Percentiles rank a stretch among this genome's conserved stretches.
Evolutionary conservation across 805 yeast genomes (phyloP).

Genomic region (Zygosaccharomyces gambellarensis): DNA sequence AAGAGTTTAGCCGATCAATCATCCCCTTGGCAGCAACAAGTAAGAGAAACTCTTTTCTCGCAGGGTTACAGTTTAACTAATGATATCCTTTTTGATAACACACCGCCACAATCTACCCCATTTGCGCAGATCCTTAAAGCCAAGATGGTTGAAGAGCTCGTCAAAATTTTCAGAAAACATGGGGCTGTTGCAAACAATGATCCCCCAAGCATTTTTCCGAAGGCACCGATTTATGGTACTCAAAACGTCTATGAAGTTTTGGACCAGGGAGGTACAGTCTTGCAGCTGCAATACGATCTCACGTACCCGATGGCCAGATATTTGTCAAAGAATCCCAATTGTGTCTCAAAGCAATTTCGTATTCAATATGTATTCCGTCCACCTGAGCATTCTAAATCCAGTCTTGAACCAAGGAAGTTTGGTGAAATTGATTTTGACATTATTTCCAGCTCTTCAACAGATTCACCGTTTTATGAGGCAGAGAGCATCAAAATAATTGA

Average conservation of each 20-base stretch:
- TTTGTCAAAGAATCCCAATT: conserved; percentile 55
- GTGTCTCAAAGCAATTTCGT: conserved; percentile 54
- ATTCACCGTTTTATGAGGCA: conserved; percentile 66
- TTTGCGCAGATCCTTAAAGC: conserved; percentile 54
- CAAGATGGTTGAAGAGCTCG: conserved; percentile 56
- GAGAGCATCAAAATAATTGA: conserved; percentile 81
- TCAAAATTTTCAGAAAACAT: conserved; percentile 64
- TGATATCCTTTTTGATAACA: conserved; percentile 73
- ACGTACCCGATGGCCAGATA: conserved; percentile 86
- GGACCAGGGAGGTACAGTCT: conserved; percentile 80
- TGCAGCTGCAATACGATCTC: conserved; percentile 85
- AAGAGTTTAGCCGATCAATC: conserved; percentile 82
- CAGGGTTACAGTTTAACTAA: conserved; percentile 82
- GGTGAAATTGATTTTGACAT: conserved; percentile 87
- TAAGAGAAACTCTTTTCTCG: conserved; percentile 76
- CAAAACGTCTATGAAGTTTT: conserved; percentile 73
- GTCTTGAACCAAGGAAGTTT: conserved; percentile 71
- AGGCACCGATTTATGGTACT: conserved; percentile 62
- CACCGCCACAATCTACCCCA: conserved; percentile 28
- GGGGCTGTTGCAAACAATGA: conserved; percentile 79
- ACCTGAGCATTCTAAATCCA: conserved; percentile 42
- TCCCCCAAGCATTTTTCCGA: conserved; percentile 72
- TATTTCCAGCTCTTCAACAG: conserved; percentile 43
- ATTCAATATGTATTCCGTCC: conserved; percentile 82
- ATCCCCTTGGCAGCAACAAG: conserved; percentile 92